Percentiles rank a stretch among this genome's conserved stretches.
Evolutionary conservation across 495 filamentous ascomycete species (phyloP).

Genomic region (Neurospora intermedia): DNA sequence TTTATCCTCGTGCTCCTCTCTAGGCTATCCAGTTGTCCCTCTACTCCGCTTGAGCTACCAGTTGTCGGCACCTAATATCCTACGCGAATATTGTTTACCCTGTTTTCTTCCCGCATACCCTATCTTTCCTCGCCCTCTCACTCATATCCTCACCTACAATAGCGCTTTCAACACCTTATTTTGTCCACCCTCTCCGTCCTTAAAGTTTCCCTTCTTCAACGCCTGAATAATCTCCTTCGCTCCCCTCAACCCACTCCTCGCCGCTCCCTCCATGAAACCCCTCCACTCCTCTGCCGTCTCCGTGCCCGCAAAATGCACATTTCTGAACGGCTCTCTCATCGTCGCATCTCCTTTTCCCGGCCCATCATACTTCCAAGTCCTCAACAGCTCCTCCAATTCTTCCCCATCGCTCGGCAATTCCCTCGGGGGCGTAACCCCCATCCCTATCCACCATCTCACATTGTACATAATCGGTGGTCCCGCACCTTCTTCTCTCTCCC

Average conservation of each 20-base stretch:
- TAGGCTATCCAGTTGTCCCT: background rate
- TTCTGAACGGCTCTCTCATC: conserved; percentile 16
- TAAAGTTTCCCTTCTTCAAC: background rate
- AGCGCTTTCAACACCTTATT: background rate
- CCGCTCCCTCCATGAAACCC: conserved; percentile 42
- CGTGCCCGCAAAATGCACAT: conserved; percentile 40
- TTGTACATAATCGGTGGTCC: background rate
- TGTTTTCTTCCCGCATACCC: background rate
- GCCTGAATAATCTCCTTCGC: conserved; percentile 24
- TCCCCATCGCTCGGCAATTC: background rate
- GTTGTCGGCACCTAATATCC: background rate
- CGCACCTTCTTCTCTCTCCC: background rate
- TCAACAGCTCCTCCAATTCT: background rate
- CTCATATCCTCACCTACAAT: background rate
- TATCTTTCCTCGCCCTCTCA: background rate
- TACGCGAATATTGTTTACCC: background rate
- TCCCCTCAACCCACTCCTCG: conserved; percentile 26
- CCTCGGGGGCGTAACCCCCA: background rate
- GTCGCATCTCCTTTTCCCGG: conserved; percentile 12
- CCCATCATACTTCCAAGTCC: background rate
- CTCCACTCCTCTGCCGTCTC: conserved; percentile 35
- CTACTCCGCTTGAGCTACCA: background rate
- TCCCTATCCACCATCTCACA: background rate
- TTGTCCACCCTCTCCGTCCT: background rate
- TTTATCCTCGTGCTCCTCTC: background rate